Evolutionary conservation across 1,284 basidiomycete genomes (phyloP).

Genomic region (Rhodofomes roseus): DNA sequence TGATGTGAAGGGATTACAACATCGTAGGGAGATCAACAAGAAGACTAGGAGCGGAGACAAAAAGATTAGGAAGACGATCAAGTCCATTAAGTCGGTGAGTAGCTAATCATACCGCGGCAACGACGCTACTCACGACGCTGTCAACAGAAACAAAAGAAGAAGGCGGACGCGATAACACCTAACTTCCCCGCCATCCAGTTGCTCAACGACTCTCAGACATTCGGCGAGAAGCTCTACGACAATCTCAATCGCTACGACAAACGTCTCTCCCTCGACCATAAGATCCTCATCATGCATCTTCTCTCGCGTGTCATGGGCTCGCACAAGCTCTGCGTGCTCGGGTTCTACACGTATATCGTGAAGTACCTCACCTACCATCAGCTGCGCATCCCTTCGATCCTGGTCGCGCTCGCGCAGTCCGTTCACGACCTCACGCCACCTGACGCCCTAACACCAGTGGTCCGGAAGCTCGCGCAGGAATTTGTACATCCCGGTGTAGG

Average conservation of each 20-base stretch:
- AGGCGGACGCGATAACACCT: slow-evolving; percentile 41
- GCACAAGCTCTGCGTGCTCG: slow-evolving; percentile 91
- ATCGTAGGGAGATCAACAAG: slow-evolving; percentile 86
- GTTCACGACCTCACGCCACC: slow-evolving; percentile 96
- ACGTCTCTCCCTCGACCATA: slow-evolving; percentile 92
- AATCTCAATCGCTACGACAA: slow-evolving; percentile 87
- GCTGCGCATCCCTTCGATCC: slow-evolving; percentile 90
- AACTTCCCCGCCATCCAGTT: slow-evolving; percentile 96
- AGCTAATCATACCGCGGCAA: slow-evolving; percentile 6
- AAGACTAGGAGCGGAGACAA: slow-evolving; percentile 80
- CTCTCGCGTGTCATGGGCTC: slow-evolving; percentile 92
- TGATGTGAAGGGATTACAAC: slow-evolving; percentile 73
- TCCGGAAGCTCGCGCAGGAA: slow-evolving; percentile 91
- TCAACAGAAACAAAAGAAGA: slow-evolving; percentile 59
- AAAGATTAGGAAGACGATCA: slow-evolving; percentile 72
- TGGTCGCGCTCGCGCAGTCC: slow-evolving; percentile 93
- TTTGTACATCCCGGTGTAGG: slow-evolving; percentile 98
- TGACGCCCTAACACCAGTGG: slow-evolving; percentile 85
- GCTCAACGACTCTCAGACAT: slow-evolving; percentile 93
- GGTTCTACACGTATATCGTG: slow-evolving; percentile 97
- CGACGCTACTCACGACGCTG: not conserved
- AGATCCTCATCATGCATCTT: slow-evolving; percentile 96
- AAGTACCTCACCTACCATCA: slow-evolving; percentile 94
- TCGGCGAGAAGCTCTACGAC: slow-evolving; percentile 94
- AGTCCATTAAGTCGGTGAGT: slow-evolving; percentile 51